Evolutionary conservation across 2,329 filamentous ascomycete species (phyloP), one percentile per base, ranked within the genome.

Genomic region (Aspergillus sclerotialis): DNA sequence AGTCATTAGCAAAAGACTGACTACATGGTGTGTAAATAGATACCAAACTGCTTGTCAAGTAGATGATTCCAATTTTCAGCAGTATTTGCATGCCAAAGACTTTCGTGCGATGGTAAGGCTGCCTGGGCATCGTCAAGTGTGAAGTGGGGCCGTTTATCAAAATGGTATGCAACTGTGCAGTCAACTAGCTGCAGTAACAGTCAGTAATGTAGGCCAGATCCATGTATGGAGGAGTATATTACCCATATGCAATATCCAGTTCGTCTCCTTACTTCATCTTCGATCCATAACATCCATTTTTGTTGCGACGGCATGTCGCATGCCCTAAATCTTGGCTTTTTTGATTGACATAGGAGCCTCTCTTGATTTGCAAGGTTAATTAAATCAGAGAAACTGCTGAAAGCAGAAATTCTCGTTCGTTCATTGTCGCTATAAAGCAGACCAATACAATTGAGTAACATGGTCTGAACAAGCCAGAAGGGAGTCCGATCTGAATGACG

Each of bases 231-330:
- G 16, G 9, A 33, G n/a, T 6, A 32, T 34, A 53, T 33, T 62
- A 65, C 63, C 63, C 65, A 69, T 32, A 66, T 57, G 32, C 57
- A 50, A 39, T 67, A 67, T 1, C 60, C 64, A 13, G 59, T 61
- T 24, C 66, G 55, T 36, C 59, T 53, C 13, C 46, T 46, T 9
- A 48, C 45, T 36, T 69, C 66, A 34, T 53, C 42, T 34, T 60
- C 48, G 26, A 57, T 44, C 65, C 65, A 68, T 11, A 35, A 23
- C 10, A 30, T 36, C 65, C 64, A 68, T 7, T 42, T 38, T 21
- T 21, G 37, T 29, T 46, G 45, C 26, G 35, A 24, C 1, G 46
- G 36, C 13, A 9, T 14, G 5, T 42, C 42, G 14, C 31, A 39
- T 9, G 30, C 11, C 10, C 28, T 11, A 17, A n/a, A 30, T 10